Conservation (phyloP, 805 yeast species). For the Candida sonorensis region DNA sequence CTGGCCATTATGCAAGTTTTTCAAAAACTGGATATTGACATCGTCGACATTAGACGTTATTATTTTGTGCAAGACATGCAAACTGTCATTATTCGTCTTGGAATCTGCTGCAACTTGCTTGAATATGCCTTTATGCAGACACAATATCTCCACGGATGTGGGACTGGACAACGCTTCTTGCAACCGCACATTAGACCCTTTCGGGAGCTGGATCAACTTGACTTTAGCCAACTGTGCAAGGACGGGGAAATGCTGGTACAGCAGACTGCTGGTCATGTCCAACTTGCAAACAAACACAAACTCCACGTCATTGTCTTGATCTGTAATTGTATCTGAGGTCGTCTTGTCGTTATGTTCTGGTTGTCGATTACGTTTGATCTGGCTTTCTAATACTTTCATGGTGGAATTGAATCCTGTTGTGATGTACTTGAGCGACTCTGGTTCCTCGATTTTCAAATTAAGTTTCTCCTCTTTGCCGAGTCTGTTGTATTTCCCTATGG, state of each 20-base stretch:
- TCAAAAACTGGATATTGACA: neutral
- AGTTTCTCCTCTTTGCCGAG: slow-evolving; percentile 21
- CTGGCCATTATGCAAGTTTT: neutral
- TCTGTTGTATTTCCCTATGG: slow-evolving; percentile 11
- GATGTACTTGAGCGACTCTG: slow-evolving; percentile 22
- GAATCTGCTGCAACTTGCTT: neutral
- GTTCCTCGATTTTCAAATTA: slow-evolving; percentile 17
- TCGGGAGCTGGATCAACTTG: slow-evolving; percentile 56
- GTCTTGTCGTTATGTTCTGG: neutral
- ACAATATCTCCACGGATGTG: slow-evolving; percentile 13
- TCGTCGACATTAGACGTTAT: neutral
- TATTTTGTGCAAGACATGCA: too few relatives aligned
- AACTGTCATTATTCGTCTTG: neutral
- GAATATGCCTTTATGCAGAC: slow-evolving; percentile 10
- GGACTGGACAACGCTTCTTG: slow-evolving; percentile 10
- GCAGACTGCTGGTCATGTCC: slow-evolving; percentile 34
- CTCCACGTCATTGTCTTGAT: slow-evolving; percentile 24
- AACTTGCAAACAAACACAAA: slow-evolving; percentile 53
- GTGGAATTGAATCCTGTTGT: slow-evolving; percentile 52
- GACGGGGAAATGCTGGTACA: slow-evolving; percentile 53
- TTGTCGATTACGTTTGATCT: slow-evolving; percentile 21
- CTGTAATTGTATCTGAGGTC: slow-evolving; percentile 32
- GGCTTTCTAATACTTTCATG: slow-evolving; percentile 39
- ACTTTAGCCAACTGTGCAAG: slow-evolving; percentile 46
- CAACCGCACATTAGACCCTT: slow-evolving; percentile 25